Base-by-base conservation (phyloP, 345 rosid genomes). In the Gossypium mustelinum region DNA sequence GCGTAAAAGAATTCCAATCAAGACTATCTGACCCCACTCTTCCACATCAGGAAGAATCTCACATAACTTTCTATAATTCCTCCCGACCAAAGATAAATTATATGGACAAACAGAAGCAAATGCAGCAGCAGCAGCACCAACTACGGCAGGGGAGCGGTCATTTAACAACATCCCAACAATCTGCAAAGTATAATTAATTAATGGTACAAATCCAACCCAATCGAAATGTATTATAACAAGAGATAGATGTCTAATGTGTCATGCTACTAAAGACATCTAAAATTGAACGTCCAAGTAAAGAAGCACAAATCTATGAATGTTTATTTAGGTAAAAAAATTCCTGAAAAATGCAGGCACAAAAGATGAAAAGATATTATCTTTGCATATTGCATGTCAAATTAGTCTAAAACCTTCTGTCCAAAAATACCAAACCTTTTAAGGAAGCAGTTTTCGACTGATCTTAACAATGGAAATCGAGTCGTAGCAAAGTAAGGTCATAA, bases 11-110 rank as follows among this genome's bases (percentile, higher is more conserved):
- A 89, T 91, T 70, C 87, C 87, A 65, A 87, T 95, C 72, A 93
- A 86, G 79, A 85, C 78, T 81, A 93, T 93, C 83, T 91, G 98
- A 74, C 99, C 99, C 99, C 99, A 95, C 74, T 93, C 99, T 85
- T 95, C 99, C 59, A 93, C 97, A 66, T 95, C 99, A 50, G 98
- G 99, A 79, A 95, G 96, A 81, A 91, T 85, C 83, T 93, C 90
- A 75, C 99, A 93, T 68, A 95, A 61, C 83, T 88, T 91, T 79
- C 83, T 86, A 78, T 90, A 95, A 76, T 82, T 90, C 81, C 80
- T 90, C 27, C 86, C 87, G 22, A 95, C 87, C 76, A 93, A 78
- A 61, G 86, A 70, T 68, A 93, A 90, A 81, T 90, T 93, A 79
- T 84, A 86, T 47, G 99, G 97, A 83, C 99, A 95, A 74, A 93